Conservation (phyloP, 2,329 filamentous ascomycete species). For the Fusarium clavum region DNA sequence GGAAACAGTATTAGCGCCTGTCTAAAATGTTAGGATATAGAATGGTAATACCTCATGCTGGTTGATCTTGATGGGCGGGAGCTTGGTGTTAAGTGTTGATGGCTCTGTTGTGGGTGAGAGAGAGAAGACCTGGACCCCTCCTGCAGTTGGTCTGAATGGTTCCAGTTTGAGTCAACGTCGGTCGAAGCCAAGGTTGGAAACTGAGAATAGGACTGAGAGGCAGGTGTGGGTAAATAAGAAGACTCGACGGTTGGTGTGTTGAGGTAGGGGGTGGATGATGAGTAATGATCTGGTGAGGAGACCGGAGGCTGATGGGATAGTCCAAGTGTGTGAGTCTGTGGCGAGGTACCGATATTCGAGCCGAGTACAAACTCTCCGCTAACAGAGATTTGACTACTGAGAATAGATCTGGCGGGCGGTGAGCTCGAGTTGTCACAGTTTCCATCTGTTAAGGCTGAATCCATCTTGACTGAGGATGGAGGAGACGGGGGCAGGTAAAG, state of each 20-base stretch:
- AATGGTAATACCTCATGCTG: constrained; percentile 42
- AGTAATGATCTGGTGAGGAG: constrained; percentile 43
- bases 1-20: constrained; percentile 22
- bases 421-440: constrained; percentile 46
- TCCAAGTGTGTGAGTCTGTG: constrained; percentile 39
- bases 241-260: constrained; percentile 40
- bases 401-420: constrained; percentile 45
- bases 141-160: constrained; percentile 36
- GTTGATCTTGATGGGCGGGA: constrained; percentile 27
- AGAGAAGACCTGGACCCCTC: constrained; percentile 35
- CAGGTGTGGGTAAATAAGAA: constrained; percentile 43
- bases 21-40: neutral
- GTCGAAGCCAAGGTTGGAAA: constrained; percentile 40
- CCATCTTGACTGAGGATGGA: constrained; percentile 48
- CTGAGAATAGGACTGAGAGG: constrained; percentile 43
- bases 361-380: constrained; percentile 36
- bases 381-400: constrained; percentile 39
- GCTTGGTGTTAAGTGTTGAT: constrained; percentile 27
- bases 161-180: constrained; percentile 41
- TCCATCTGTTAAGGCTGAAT: constrained; percentile 44
- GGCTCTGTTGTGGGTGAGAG: constrained; percentile 29
- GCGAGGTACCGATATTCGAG: constrained; percentile 42
- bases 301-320: constrained; percentile 37
- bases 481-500: constrained; percentile 46
- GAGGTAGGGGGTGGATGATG: constrained; percentile 41